A percentile compares a stretch with the other conserved stretches of the same genome.
These are phyloP conservation scores for Polyplosphaeria fusca DNA, from an alignment of 495 filamentous ascomycete species.

Conservation along the genomic window DNA sequence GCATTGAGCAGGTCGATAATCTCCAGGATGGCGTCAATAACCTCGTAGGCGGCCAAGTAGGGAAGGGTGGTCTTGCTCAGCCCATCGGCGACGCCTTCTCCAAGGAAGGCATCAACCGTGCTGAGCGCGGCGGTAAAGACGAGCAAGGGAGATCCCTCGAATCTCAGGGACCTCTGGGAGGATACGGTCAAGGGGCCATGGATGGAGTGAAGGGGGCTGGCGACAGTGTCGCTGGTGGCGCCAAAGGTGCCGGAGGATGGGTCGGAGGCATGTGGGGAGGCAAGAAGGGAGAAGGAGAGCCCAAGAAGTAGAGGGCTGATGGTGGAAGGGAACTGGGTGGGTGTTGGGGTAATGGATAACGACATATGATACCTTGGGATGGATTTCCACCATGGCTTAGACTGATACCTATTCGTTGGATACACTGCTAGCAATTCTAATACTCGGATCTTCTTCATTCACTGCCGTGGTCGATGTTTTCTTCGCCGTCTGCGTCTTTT, in stretches of 20 bases:
- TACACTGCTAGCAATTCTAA: no score
- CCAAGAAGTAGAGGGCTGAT: conserved; percentile 21
- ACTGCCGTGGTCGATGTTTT: no score
- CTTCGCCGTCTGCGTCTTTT: no score
- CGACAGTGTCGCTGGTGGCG: conserved; percentile 22
- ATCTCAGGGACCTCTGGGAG: conserved; percentile 20
- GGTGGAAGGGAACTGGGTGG: background rate
- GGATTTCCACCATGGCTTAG: background rate
- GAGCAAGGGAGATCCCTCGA: conserved; percentile 45
- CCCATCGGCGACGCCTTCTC: conserved; percentile 59
- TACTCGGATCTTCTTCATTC: no score
- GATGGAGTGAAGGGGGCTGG: conserved; percentile 30
- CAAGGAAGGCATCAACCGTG: conserved; percentile 62
- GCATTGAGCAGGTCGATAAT: conserved; percentile 57
- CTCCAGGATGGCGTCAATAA: conserved; percentile 62
- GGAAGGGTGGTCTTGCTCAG: conserved; percentile 59
- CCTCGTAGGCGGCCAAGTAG: conserved; percentile 57
- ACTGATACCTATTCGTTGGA: no score
- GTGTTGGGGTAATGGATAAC: background rate
- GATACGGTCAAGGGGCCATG: conserved; percentile 27
- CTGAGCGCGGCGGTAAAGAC: conserved; percentile 61
- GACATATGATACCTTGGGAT: conserved; percentile 6
- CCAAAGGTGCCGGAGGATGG: conserved; percentile 41
- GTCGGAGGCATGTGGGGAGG: conserved; percentile 36
- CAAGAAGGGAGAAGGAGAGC: conserved; percentile 27